Evolutionary conservation across 306 rosid species (phyloP).

Genomic region (Erythrophleum fordii): DNA sequence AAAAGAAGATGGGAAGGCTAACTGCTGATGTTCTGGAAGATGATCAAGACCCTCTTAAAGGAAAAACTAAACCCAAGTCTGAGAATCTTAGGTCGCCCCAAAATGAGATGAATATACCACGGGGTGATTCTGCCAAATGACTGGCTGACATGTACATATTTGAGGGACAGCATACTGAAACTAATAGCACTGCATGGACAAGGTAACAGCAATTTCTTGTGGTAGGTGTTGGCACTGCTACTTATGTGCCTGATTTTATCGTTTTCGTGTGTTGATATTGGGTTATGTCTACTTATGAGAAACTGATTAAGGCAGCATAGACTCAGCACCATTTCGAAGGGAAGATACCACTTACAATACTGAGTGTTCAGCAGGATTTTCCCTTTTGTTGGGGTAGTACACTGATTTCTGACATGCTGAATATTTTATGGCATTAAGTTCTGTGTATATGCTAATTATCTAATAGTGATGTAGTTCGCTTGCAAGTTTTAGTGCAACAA

Average conservation of each 20-base stretch:
- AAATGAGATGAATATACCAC: constrained; percentile 26
- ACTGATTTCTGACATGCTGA: neutral
- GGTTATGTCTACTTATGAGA: too few species aligned
- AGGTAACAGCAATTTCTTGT: constrained; percentile 29
- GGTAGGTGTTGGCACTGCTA: neutral
- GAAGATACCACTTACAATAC: neutral
- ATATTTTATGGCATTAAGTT: neutral
- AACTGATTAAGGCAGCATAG: too few species aligned
- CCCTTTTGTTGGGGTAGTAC: neutral
- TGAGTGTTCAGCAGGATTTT: neutral
- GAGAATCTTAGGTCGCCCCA: constrained; percentile 50
- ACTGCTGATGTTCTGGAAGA: constrained; percentile 66
- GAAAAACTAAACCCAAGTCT: constrained; percentile 13
- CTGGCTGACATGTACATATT: constrained; percentile 36
- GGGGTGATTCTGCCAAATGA: constrained; percentile 20
- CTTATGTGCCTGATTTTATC: too few species aligned
- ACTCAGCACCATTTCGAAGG: neutral
- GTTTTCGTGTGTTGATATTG: too few species aligned
- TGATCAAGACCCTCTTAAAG: constrained; percentile 34
- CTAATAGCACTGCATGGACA: constrained; percentile 22
- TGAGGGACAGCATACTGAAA: constrained; percentile 21
- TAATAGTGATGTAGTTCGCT: neutral
- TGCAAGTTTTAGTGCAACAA: neutral
- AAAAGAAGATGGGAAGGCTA: constrained; percentile 88
- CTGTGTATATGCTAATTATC: neutral